Evolutionary conservation across 1,139 yeast species (phyloP), one percentile per base, ranked within the genome.

Genomic region (Pichia sp.): DNA sequence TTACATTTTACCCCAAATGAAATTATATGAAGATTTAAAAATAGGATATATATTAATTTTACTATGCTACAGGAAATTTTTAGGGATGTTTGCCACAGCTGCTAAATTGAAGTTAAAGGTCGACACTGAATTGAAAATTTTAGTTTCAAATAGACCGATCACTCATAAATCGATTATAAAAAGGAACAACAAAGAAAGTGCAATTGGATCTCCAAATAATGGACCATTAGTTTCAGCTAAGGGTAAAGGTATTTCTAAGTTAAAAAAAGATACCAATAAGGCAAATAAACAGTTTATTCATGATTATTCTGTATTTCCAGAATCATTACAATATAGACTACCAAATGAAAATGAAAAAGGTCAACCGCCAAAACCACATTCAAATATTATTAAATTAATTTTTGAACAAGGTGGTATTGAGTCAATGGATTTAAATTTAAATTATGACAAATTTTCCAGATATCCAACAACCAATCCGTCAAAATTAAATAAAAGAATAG

Each of bases 391-490:
- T 20, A 51, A 54, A 36, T 46, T 52, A 20, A 28, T 63, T 4
- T 55, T 62, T 46, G 60, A 61, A 40, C 53, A 55, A 37, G 64
- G 65, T 37, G 66, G 65, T 10, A 51, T 60, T 30, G 60, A 61
- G 39, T 60, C 62, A 4, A 52, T 63, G 51, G 59, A 62, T 60
- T 51, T 49, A 34, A 31, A 47, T 6, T 31, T 36, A 9, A 59
- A 59, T 42, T 39, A 33, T 20, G 47, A 43, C 9, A 33, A 59
- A 43, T 77, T 76, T 52, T 64, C 69, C 28, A 58, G 66, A 36
- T 71, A 67, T 43, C 81, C 82, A 3, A 47, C 68, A 32, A 65
- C 73, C 2, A 78, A 68, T 36, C 69, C 79, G 10, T 66, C 67
- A 29, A 71, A 71, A 47, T 64, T 84, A 40, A 62, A 75, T 1